Evolutionary conservation across 2,329 filamentous ascomycete genomes (phyloP).

Genomic region (Xylaria sp.): DNA sequence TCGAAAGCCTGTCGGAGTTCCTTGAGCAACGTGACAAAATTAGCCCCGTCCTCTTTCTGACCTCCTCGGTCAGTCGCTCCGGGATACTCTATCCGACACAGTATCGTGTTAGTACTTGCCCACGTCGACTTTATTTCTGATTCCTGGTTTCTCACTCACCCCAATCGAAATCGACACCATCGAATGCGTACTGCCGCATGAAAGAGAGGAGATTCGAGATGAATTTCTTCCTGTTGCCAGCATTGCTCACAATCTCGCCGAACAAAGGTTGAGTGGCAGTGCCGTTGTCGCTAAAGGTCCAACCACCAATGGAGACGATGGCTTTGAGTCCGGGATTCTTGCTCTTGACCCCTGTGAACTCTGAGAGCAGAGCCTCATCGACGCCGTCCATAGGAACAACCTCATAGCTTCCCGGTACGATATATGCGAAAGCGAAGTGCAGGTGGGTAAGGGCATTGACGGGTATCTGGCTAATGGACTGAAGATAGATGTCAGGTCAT

Average conservation of each 20-base stretch:
- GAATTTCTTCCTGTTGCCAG: slow-evolving; percentile 36
- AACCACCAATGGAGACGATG: slow-evolving; percentile 54
- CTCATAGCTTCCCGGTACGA: slow-evolving; percentile 40
- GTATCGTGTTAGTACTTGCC: no score
- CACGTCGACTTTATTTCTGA: no score
- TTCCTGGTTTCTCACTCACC: no score
- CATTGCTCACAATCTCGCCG: slow-evolving; percentile 34
- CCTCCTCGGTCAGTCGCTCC: slow-evolving; percentile 43
- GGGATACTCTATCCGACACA: no score
- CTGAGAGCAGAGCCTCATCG: slow-evolving; percentile 28
- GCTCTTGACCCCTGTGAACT: slow-evolving; percentile 48
- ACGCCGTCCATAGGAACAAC: slow-evolving; percentile 46
- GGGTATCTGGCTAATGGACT: slow-evolving; percentile 51
- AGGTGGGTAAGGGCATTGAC: slow-evolving; percentile 53
- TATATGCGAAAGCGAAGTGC: slow-evolving; percentile 50
- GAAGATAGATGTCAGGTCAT: no score
- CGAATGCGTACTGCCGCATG: slow-evolving; percentile 40
- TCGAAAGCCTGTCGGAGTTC: no score
- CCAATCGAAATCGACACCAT: slow-evolving; percentile 46
- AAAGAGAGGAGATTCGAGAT: slow-evolving; percentile 39
- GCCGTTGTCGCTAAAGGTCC: slow-evolving; percentile 51
- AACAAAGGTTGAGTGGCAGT: slow-evolving; percentile 43
- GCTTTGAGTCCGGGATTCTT: slow-evolving; percentile 45
- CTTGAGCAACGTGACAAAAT: slow-evolving; percentile 51
- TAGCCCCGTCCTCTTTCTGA: slow-evolving; percentile 34